Evolutionary conservation across 1,139 yeast species (phyloP), one percentile per base, ranked within the genome.

Genomic region (Pneumocystis wakefieldiae): DNA sequence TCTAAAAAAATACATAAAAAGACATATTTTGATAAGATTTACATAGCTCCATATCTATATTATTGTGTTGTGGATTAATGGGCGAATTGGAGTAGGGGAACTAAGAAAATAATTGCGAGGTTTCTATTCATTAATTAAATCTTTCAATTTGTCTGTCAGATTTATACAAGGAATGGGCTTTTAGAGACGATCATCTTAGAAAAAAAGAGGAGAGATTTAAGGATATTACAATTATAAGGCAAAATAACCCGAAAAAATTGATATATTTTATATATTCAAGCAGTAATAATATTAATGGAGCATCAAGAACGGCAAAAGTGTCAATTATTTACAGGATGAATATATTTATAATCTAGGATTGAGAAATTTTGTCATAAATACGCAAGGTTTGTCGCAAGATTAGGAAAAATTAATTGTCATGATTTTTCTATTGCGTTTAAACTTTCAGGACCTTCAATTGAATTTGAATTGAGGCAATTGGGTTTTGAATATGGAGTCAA

Each of bases 231-330:
- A 87, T 90, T 65, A 79, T 91, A 38, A 79, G 91, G 62, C 97
- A 92, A 73, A 96, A 91, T 68, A 98, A 98, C 0, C 92, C 97
- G 97, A 98, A 94, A 70, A 89, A 94, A 59, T 76, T 89, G 60
- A 76, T 92, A 28, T 86, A 94, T 1, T 92, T 92, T 69, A 94
- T 92, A 29, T 92, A 98, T 73, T 88, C 96, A 3, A 85, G 96
- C n/a, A 92, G 92, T 73, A 92, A 92, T 74, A 94, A 92, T 71
- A 95, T 92, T 64, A 88, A 91, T 71, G 79, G 99, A 59, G 94
- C 94, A 60, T 86, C 96, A 1, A 86, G 86, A 69, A 90, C 94
- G 96, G 94, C 96, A 36, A 37, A 41, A 3, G 36, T 3, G 39
- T 59, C 36, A 32, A 29, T 58, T n/a, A 5, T 17, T 17, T 19